A percentile compares a stretch with the other conserved stretches of the same genome.
phyloP scores from a whole-genome alignment of 1,284 basidiomycete species.

The Moesziomyces aphidis region DNA sequence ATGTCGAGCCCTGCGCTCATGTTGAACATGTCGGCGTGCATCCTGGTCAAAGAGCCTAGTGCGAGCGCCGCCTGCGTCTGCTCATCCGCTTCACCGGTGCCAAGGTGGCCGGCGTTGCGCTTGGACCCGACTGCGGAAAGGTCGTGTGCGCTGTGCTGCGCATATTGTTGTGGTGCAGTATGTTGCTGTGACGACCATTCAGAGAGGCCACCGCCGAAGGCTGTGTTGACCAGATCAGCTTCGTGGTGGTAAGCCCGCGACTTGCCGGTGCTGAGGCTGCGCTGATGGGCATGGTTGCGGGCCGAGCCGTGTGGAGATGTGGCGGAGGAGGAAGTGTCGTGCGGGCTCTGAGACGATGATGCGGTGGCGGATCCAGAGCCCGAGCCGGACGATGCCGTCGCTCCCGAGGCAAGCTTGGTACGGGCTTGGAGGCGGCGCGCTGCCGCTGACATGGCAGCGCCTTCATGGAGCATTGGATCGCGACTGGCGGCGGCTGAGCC shows the following conservation, averaged over 20 bases:
- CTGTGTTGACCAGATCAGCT: constrained; percentile 45
- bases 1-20: constrained; percentile 47
- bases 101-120: constrained; percentile 36
- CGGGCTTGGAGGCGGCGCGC: constrained; percentile 35
- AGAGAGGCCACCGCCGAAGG: constrained; percentile 37
- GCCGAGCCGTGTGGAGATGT: constrained; percentile 44
- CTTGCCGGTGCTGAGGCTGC: constrained; percentile 38
- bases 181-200: constrained; percentile 33
- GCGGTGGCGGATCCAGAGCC: constrained; percentile 46
- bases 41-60: constrained; percentile 36
- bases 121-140: constrained; percentile 40
- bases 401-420: constrained; percentile 15
- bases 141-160: constrained; percentile 26
- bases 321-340: constrained; percentile 46
- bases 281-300: constrained; percentile 25
- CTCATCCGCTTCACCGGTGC: constrained; percentile 33
- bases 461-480: constrained; percentile 37
- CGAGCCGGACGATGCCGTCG: constrained; percentile 36
- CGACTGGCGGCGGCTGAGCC: constrained; percentile 20
- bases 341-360: constrained; percentile 38
- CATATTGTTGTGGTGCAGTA: constrained; percentile 14
- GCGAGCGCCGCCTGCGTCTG: constrained; percentile 46
- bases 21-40: constrained; percentile 53
- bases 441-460: constrained; percentile 27
- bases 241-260: constrained; percentile 37